Percentiles rank a stretch among this genome's conserved stretches.
These are phyloP conservation scores for Nicotiana otophora DNA, from an alignment of 257 asterid species.

Conservation along the genomic window DNA sequence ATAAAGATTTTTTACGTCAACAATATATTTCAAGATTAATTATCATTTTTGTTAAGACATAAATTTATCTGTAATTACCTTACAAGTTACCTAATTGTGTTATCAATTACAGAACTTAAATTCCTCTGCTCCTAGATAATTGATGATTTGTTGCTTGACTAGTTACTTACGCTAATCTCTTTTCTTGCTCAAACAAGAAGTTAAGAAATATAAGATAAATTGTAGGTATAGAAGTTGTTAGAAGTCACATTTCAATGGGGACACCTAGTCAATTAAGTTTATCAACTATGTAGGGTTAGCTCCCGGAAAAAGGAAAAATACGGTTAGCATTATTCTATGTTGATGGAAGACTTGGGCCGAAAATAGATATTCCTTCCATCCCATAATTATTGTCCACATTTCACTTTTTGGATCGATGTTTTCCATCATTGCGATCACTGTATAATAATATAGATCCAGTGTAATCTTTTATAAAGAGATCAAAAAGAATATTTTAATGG, in stretches of 20 bases:
- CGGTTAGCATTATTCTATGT: no score
- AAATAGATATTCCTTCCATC: not conserved
- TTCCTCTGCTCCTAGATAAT: not conserved
- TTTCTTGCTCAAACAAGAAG: not conserved
- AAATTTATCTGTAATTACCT: no score
- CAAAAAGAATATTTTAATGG: not conserved
- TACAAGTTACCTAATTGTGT: no score
- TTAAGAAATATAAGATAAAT: not conserved
- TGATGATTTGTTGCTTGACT: not conserved
- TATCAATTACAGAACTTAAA: no score
- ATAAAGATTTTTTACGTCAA: not conserved
- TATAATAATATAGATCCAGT: not conserved
- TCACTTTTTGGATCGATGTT: not conserved
- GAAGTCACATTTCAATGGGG: not conserved
- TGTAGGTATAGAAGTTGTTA: not conserved
- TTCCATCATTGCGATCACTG: not conserved
- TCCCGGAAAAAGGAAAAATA: no score
- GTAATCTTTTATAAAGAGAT: not conserved
- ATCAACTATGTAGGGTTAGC: not conserved
- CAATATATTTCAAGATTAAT: not conserved
- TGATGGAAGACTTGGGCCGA: no score
- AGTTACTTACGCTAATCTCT: not conserved
- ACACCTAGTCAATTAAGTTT: not conserved
- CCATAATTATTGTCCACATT: not conserved
- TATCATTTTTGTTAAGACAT: not conserved